A percentile compares a stretch with the other conserved stretches of the same genome.
Conservation (phyloP, 176 grass and related monocot species). For the Elaeis guineensis region DNA sequence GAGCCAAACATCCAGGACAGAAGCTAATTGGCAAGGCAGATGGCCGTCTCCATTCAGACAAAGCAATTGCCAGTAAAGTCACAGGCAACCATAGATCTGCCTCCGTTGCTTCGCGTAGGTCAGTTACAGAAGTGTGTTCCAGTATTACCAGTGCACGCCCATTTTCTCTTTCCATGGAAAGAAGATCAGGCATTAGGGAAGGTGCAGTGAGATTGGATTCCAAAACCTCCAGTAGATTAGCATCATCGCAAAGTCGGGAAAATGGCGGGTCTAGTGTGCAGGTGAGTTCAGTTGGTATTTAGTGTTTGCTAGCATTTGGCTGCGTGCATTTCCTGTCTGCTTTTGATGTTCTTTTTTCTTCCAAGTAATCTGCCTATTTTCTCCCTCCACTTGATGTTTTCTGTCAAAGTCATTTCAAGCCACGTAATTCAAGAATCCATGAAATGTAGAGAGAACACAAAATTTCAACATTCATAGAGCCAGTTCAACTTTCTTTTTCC, state of each 20-base stretch:
- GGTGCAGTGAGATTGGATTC: slow-evolving; percentile 23
- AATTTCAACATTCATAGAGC: too few relatives aligned
- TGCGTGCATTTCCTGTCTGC: too few relatives aligned
- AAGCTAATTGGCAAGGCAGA: slow-evolving; percentile 22
- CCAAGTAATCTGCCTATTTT: too few relatives aligned
- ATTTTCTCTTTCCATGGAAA: slow-evolving; percentile 41
- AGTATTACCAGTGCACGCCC: slow-evolving; percentile 16
- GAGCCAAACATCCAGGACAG: slow-evolving; percentile 25
- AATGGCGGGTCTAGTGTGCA: slow-evolving; percentile 11
- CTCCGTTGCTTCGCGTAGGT: slow-evolving; percentile 16
- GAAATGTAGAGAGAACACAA: too few relatives aligned
- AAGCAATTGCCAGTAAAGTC: slow-evolving; percentile 21
- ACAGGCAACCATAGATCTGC: slow-evolving; percentile 29
- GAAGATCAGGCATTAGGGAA: slow-evolving; percentile 23
- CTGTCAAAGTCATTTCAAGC: too few relatives aligned
- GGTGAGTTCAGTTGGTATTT: slow-evolving; percentile 21
- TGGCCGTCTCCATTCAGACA: slow-evolving; percentile 18
- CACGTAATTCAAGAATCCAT: too few relatives aligned
- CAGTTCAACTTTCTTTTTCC: too few relatives aligned
- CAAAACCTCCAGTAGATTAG: slow-evolving; percentile 25
- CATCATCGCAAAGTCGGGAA: slow-evolving; percentile 9
- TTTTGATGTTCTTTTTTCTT: too few relatives aligned
- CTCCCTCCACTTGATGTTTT: too few relatives aligned
- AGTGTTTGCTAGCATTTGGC: too few relatives aligned
- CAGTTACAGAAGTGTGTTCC: slow-evolving; percentile 20